These are phyloP conservation scores for Sicyos baderoa DNA, from an alignment of 306 rosid genomes.

Conservation along the genomic window DNA sequence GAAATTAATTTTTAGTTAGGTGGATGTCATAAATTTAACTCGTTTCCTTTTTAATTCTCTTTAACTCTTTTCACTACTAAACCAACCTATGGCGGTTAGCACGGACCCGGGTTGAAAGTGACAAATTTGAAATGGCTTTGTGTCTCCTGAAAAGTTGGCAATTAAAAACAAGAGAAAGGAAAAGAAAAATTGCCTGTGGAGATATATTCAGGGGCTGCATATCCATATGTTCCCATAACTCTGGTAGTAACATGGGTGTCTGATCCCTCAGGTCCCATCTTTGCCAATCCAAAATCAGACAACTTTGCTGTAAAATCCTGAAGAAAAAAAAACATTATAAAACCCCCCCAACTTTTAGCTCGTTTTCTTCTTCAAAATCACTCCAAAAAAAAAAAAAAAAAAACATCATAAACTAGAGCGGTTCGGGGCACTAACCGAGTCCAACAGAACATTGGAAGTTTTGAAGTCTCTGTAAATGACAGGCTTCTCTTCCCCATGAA, in stretches of 20 bases:
- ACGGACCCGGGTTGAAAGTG: not conserved
- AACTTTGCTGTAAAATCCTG: constrained; percentile 91
- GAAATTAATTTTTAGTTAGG: too few species aligned
- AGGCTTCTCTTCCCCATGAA: constrained; percentile 88
- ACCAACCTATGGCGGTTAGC: too few species aligned
- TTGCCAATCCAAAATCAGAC: constrained; percentile 95
- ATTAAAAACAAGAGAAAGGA: not conserved
- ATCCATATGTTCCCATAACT: constrained; percentile 95
- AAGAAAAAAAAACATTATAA: constrained; percentile 1
- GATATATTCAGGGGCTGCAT: constrained; percentile 93
- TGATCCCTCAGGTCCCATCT: constrained; percentile 96
- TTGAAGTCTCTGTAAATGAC: constrained; percentile 93
- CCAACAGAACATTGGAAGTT: constrained; percentile 86
- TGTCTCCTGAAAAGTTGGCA: not conserved
- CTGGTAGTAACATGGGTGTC: constrained; percentile 84
- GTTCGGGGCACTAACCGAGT: constrained; percentile 42
- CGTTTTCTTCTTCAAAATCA: not conserved
- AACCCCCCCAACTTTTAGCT: not conserved
- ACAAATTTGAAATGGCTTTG: not conserved
- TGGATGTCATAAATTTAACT: too few species aligned
- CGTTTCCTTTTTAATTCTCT: too few species aligned
- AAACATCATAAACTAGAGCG: not conserved
- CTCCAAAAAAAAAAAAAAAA: not conserved
- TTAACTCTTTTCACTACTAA: too few species aligned
- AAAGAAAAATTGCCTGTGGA: constrained; percentile 49